Evolutionary conservation across 352 stramenopile species (phyloP), one percentile per base, ranked within the genome.

Genomic region (Phytophthora hibernalis): DNA sequence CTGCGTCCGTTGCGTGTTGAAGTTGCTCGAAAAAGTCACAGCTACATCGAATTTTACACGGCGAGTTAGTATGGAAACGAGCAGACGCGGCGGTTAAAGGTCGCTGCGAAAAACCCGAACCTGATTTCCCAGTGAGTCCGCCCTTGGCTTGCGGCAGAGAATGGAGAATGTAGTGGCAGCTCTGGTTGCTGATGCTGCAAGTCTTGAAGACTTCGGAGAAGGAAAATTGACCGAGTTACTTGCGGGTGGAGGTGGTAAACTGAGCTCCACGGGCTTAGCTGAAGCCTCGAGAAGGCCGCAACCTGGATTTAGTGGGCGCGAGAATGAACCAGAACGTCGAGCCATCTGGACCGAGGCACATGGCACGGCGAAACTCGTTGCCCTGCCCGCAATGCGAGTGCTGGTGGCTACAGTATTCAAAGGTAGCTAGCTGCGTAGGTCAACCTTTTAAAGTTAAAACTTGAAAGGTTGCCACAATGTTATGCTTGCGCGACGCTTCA

Each of bases 1-100:
- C 15, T 43, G 31, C 18, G 47, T 21, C 62, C 12, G 48, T 61
- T 65, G 51, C 54, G 18, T 13, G 44, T 79, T 75, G 70, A 79
- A 74, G 58, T 77, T 71, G 55, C 18, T 44, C 24, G 53, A 69
- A 70, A 56, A 49, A 58, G 20, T 21, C 8, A 22, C 42, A 40
- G 40, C 49, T 42, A 21, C 42, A 24, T 60, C 40, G 40, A 47
- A 47, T 26, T 47, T 47, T 47, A 47, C 8, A 47, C 40, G 2
- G 18, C 5, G 16, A 47, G 40, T 47, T 47, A 47, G 40, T 47
- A 47, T 47, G 40, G 37, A 20, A 6, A 2, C 40, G 40, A 24
- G 18, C 40, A 47, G 40, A 47, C 40, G 40, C 40, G 40, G n/a
- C 40, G 18, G n/a, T 12, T 5, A 40, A 40, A 16, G 33, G 33